phyloP scores from a whole-genome alignment of 306 rosid genomes.

The Vigna reflexopilosa region DNA sequence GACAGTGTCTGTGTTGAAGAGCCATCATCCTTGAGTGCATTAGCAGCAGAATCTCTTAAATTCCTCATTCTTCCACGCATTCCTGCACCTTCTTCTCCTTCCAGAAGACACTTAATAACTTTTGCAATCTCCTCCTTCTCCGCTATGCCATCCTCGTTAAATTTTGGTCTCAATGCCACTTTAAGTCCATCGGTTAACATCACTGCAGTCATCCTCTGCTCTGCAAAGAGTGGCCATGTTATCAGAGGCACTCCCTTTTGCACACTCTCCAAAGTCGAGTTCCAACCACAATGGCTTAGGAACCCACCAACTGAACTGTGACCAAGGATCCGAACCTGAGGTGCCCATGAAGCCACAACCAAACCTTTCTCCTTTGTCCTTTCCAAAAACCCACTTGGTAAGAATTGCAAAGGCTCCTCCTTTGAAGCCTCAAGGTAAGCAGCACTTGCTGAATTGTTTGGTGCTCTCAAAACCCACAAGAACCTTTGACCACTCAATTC shows the following conservation, averaged over 20 bases:
- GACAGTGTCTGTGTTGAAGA: slow-evolving; percentile 31
- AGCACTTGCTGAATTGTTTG: background rate
- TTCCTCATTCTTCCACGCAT: background rate
- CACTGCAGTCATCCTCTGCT: slow-evolving; percentile 39
- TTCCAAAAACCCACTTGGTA: slow-evolving; percentile 48
- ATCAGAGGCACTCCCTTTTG: slow-evolving; percentile 4
- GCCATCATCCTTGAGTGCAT: slow-evolving; percentile 14
- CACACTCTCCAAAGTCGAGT: background rate
- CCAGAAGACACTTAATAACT: slow-evolving; percentile 31
- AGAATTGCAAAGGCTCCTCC: slow-evolving; percentile 39
- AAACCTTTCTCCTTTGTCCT: slow-evolving; percentile 49
- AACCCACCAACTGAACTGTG: background rate
- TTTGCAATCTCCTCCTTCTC: slow-evolving; percentile 35
- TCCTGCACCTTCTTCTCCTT: background rate
- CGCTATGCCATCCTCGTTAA: slow-evolving; percentile 12
- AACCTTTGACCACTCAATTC: slow-evolving; percentile 48
- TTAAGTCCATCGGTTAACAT: slow-evolving; percentile 26
- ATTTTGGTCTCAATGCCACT: slow-evolving; percentile 33
- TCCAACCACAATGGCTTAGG: slow-evolving; percentile 5
- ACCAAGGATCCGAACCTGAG: background rate
- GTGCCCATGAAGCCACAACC: slow-evolving; percentile 48
- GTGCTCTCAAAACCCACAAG: slow-evolving; percentile 44
- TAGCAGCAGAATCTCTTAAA: background rate
- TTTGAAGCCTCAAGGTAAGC: slow-evolving; percentile 13
- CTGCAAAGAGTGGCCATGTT: slow-evolving; percentile 39